A percentile compares a stretch with the other conserved stretches of the same genome.
Conservation (phyloP, 1,284 basidiomycete genomes). For the Sphaerobolus stellatus region DNA sequence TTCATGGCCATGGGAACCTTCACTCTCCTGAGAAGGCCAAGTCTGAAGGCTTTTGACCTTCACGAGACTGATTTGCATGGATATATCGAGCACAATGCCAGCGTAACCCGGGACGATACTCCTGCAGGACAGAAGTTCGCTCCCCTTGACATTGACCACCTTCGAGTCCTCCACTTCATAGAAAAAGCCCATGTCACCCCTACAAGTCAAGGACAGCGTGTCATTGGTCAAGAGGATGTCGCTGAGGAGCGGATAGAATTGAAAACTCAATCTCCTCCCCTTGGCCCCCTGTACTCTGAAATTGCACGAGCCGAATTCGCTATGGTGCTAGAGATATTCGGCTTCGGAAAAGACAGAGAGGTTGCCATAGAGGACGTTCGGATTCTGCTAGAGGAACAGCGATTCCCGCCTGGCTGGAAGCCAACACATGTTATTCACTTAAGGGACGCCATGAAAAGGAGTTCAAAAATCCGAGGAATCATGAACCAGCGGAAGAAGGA, state of each 20-base stretch:
- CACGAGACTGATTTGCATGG: slow-evolving; percentile 4
- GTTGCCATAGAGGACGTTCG: slow-evolving; percentile 38
- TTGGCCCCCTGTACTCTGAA: not conserved
- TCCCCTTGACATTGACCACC: not conserved
- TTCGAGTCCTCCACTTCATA: not conserved
- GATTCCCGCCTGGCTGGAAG: slow-evolving; percentile 53
- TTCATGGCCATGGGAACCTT: slow-evolving; percentile 50
- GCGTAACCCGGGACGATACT: slow-evolving; percentile 3
- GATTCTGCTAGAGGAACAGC: slow-evolving; percentile 51
- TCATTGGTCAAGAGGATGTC: not conserved
- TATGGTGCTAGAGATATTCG: not conserved
- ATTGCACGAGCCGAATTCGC: slow-evolving; percentile 5
- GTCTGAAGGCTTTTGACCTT: slow-evolving; percentile 4
- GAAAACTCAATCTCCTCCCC: not conserved
- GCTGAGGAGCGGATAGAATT: not conserved
- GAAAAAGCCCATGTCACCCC: too few relatives aligned
- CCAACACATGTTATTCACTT: slow-evolving; percentile 35
- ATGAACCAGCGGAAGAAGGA: too few relatives aligned
- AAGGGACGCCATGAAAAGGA: not conserved
- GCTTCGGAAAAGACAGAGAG: not conserved
- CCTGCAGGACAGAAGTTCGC: not conserved
- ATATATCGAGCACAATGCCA: slow-evolving; percentile 7
- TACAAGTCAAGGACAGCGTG: not conserved
- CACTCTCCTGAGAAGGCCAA: slow-evolving; percentile 33
- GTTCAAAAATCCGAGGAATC: not conserved